Percentiles rank a stretch among this genome's conserved stretches.
These are phyloP conservation scores for Carex scoparia DNA, from an alignment of 176 grass and related monocot species.

Conservation along the genomic window DNA sequence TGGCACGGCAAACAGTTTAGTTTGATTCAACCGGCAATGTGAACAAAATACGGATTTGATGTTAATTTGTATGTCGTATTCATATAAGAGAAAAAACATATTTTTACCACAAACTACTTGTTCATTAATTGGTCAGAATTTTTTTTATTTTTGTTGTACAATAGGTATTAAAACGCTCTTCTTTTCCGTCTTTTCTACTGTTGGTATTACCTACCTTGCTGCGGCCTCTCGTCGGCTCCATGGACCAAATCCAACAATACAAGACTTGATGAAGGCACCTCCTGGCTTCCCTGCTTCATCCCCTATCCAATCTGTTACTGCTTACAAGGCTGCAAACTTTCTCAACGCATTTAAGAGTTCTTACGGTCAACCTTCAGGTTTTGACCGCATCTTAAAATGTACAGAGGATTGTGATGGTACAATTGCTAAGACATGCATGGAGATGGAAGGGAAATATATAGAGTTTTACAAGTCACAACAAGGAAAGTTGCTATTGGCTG, in stretches of 20 bases:
- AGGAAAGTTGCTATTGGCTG: not conserved
- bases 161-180: too few relatives aligned
- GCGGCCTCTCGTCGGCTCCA: constrained; percentile 21
- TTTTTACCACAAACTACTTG: too few relatives aligned
- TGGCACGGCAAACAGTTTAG: too few relatives aligned
- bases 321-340: constrained; percentile 1
- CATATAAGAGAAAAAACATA: too few relatives aligned
- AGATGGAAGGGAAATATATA: constrained; percentile 39
- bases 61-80: too few relatives aligned
- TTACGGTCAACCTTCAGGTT: constrained; percentile 9
- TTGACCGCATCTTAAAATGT: constrained; percentile 11
- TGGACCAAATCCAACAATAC: too few relatives aligned
- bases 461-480: constrained; percentile 17
- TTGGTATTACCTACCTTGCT: constrained; percentile 20
- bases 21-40: too few relatives aligned
- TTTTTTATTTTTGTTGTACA: too few relatives aligned
- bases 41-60: too few relatives aligned
- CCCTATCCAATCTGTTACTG: not conserved
- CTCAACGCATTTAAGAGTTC: constrained; percentile 33
- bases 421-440: constrained; percentile 32
- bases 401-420: constrained; percentile 4
- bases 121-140: too few relatives aligned
- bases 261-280: constrained; percentile 11
- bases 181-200: constrained; percentile 39
- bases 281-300: constrained; percentile 35